Evolutionary conservation across 108 stramenopile species (phyloP).

Genomic region (Cyclotella atomus): DNA sequence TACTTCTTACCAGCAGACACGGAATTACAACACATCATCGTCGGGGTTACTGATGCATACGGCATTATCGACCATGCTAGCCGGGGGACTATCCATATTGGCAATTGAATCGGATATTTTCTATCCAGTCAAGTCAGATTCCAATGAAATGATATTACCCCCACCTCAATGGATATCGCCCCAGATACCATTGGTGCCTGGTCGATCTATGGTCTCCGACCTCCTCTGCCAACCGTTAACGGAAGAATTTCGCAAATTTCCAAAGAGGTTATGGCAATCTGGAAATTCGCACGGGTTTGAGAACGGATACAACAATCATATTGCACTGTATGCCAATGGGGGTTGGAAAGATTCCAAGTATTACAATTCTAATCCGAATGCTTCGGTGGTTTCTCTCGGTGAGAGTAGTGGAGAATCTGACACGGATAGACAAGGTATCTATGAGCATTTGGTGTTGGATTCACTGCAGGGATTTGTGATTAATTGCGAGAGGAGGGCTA

Average conservation of each 20-base stretch:
- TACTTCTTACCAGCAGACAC: not conserved
- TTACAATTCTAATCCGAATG: conserved; percentile 33
- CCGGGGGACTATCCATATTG: conserved; percentile 20
- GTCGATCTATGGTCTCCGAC: conserved; percentile 28
- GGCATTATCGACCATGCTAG: conserved; percentile 16
- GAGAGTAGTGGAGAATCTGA: conserved; percentile 8
- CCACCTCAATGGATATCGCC: conserved; percentile 47
- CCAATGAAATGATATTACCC: conserved; percentile 11
- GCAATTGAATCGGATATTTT: conserved; percentile 31
- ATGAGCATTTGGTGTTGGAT: conserved; percentile 40
- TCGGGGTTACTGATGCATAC: conserved; percentile 21
- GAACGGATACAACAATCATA: conserved; percentile 38
- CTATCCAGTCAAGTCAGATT: not conserved
- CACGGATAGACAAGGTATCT: conserved; percentile 14
- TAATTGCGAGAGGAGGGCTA: conserved; percentile 38
- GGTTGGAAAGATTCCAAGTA: conserved; percentile 45
- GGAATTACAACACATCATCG: not conserved
- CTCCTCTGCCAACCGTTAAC: conserved; percentile 33
- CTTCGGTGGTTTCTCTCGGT: conserved; percentile 26
- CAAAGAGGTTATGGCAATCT: conserved; percentile 32
- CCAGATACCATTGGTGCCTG: conserved; percentile 33
- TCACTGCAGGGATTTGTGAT: conserved; percentile 40
- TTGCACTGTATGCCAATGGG: conserved; percentile 42
- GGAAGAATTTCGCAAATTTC: conserved; percentile 40
- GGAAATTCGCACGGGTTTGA: conserved; percentile 29